Conservation (phyloP, 345 rosid genomes). For the Aegle marmelos region DNA sequence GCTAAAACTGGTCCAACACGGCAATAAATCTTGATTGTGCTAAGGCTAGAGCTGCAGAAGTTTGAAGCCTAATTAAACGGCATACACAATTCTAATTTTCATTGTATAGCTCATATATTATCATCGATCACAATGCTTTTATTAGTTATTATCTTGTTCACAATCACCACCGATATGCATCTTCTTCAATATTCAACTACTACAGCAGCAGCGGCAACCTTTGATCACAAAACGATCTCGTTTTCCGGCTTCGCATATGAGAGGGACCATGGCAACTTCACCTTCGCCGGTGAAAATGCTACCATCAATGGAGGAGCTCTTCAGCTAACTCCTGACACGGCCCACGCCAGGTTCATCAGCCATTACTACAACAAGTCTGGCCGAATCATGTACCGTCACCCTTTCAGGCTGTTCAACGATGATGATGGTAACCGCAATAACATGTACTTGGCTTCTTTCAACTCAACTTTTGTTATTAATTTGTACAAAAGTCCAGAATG, state of each 20-base stretch:
- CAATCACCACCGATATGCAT: neutral
- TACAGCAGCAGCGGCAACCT: neutral
- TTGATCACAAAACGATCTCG: neutral
- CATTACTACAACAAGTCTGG: conserved; percentile 25
- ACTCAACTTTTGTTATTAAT: conserved; percentile 32
- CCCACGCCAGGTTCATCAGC: neutral
- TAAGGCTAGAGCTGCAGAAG: neutral
- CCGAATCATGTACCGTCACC: conserved; percentile 25
- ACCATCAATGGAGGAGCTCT: conserved; percentile 12
- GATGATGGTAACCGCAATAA: neutral
- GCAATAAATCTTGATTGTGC: neutral
- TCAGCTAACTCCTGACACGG: conserved; percentile 35
- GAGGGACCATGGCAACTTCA: neutral
- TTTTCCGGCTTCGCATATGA: neutral
- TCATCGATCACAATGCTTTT: neutral
- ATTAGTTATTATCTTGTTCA: neutral
- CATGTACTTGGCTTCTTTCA: conserved; percentile 28
- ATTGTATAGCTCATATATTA: too few species aligned
- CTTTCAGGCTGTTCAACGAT: conserved; percentile 30
- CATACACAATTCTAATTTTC: too few species aligned
- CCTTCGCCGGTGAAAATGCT: neutral
- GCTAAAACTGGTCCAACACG: neutral
- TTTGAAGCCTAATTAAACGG: neutral
- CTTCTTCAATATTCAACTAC: too few species aligned
- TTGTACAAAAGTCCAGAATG: neutral